Conservation (phyloP, 495 filamentous ascomycete species). For the Penicillium psychrofluorescens region DNA sequence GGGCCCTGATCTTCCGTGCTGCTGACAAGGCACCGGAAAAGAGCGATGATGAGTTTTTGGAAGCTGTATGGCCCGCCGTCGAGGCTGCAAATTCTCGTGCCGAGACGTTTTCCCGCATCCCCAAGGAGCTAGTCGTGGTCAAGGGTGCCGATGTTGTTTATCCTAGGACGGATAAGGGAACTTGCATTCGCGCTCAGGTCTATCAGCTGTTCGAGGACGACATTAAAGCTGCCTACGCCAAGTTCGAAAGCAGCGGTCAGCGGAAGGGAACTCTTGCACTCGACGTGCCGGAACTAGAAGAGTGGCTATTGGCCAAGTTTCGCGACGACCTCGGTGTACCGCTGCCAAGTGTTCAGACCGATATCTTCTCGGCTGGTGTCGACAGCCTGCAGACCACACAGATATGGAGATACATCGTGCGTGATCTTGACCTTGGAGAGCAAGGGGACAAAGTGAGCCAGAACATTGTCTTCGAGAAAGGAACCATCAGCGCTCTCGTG, state of each 20-base stretch:
- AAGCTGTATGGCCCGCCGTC: slow-evolving; percentile 46
- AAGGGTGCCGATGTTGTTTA: slow-evolving; percentile 39
- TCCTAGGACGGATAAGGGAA: slow-evolving; percentile 49
- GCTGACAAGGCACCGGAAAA: slow-evolving; percentile 24
- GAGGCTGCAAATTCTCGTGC: slow-evolving; percentile 38
- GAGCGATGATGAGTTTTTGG: slow-evolving; percentile 37
- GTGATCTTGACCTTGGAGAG: slow-evolving; percentile 21
- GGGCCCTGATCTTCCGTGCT: slow-evolving; percentile 41
- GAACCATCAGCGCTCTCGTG: slow-evolving; percentile 28
- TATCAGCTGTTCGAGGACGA: slow-evolving; percentile 42
- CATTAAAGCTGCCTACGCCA: slow-evolving; percentile 40
- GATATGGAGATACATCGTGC: slow-evolving; percentile 34
- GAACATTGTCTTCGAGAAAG: slow-evolving; percentile 42
- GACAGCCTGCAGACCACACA: slow-evolving; percentile 48
- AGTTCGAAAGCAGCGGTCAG: slow-evolving; percentile 16
- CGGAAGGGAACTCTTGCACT: slow-evolving; percentile 12
- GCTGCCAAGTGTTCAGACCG: slow-evolving; percentile 23
- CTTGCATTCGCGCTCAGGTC: slow-evolving; percentile 47
- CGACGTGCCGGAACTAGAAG: slow-evolving; percentile 13
- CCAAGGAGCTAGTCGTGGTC: slow-evolving; percentile 43
- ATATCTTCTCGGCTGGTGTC: slow-evolving; percentile 49
- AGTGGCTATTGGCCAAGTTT: slow-evolving; percentile 19
- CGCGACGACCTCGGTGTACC: slow-evolving; percentile 14
- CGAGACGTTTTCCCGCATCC: slow-evolving; percentile 47
- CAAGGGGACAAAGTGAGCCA: slow-evolving; percentile 26